A percentile compares a stretch with the other conserved stretches of the same genome.
These are phyloP conservation scores for Hebeloma cylindrosporum DNA, from an alignment of 768 basidiomycete species.

Conservation along the genomic window DNA sequence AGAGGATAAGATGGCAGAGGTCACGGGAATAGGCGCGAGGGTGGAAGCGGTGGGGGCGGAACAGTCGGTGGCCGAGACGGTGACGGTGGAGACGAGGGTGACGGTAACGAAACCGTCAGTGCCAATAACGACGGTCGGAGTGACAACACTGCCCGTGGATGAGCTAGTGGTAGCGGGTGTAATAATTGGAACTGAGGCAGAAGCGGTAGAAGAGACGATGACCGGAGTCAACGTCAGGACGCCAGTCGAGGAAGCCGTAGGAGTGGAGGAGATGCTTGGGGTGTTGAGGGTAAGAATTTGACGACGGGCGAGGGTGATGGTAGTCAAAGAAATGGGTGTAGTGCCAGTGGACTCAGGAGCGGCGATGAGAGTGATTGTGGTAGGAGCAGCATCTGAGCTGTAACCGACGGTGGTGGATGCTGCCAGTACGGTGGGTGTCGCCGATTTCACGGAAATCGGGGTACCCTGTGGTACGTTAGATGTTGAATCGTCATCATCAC, in stretches of 20 bases:
- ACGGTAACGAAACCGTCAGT: slow-evolving; percentile 36
- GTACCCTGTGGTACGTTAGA: slow-evolving; percentile 8
- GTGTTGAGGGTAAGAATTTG: slow-evolving; percentile 4
- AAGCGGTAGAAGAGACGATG: slow-evolving; percentile 9
- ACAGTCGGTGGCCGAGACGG: slow-evolving; percentile 26
- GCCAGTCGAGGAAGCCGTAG: slow-evolving; percentile 7
- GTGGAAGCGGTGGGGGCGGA: slow-evolving; percentile 13
- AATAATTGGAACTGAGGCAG: slow-evolving; percentile 13
- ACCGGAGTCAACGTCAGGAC: too few species aligned
- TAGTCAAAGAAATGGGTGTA: slow-evolving; percentile 5
- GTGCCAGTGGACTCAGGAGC: slow-evolving; percentile 5
- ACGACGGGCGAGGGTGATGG: slow-evolving; percentile 1
- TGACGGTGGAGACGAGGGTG: slow-evolving; percentile 32
- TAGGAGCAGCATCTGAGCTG: neutral
- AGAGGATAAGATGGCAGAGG: slow-evolving; percentile 5
- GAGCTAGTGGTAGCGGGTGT: slow-evolving; percentile 14
- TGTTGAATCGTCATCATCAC: slow-evolving; percentile 12
- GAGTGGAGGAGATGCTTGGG: slow-evolving; percentile 2
- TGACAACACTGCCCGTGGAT: slow-evolving; percentile 16
- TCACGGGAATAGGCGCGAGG: slow-evolving; percentile 13
- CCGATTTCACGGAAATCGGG: slow-evolving; percentile 8
- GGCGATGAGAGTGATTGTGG: slow-evolving; percentile 4
- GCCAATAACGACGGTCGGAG: slow-evolving; percentile 31
- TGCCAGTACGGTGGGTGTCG: slow-evolving; percentile 3
- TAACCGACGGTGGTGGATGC: neutral